Base-by-base conservation (phyloP, 371 early-diverging fungal genomes). In the Aphelidium insulamus region DNA sequence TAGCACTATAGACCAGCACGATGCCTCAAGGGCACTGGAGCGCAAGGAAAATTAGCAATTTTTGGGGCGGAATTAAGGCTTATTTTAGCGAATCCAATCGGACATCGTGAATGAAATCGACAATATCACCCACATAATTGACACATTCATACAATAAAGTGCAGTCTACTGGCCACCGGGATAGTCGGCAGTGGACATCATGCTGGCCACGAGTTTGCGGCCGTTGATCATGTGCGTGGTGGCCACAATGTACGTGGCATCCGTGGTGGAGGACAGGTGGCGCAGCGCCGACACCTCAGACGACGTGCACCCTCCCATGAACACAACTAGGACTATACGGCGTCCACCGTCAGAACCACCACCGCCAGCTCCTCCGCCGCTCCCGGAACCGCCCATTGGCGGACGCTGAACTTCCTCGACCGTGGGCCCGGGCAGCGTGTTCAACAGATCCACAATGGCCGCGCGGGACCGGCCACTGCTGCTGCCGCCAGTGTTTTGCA, bases 271-370 rank as follows among this genome's bases (percentile, higher is more conserved):
- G n/a, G 79, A 65, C 28, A 87, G 48, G 45, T 81, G 76, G 10
- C 90, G 61, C 16, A 86, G 55, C 15, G 88, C 83, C 5, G 85
- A 62, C 9, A 88, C 68, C 46, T 92, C 92, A 6, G 90, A 75
- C 32, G 59, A 75, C 2, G 90, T 88, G 46, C 86, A 85, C n/a
- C 92, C 92, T 24, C 90, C 92, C n/a, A 92, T 53, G 48, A 85
- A 88, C 36, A 88, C 70, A 3, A 91, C 70, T 29, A 91, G 50
- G 1, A 29, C n/a, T 5, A n/a, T 33, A n/a, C 17, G 14, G 22
- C 4, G 5, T n/a, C 23, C 8, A 8, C 21, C 20, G 16, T 12
- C 16, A 5, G 8, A n/a, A 22, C 19, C 2, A 19, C 24, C 29
- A 31, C 21, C 25, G 14, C 16, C 14, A n/a, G 12, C 12, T 6